Evolutionary conservation across 2,329 filamentous ascomycete genomes (phyloP).

Genomic region (Epichloe typhina): DNA sequence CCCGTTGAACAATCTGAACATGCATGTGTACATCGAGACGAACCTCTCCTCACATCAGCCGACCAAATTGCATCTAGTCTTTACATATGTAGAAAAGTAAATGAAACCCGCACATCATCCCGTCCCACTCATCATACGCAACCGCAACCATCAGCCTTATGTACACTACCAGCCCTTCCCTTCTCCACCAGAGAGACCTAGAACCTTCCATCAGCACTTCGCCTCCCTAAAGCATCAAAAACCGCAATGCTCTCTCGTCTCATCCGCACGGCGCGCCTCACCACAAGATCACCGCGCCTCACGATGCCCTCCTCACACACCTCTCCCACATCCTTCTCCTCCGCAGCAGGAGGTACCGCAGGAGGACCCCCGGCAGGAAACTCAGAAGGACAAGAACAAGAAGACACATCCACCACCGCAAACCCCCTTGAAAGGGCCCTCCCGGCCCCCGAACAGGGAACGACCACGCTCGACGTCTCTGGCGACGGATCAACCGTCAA

Average conservation of each 20-base stretch:
- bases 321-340: neutral
- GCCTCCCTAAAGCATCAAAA: neutral
- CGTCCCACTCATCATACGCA: neutral
- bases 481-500: constrained; percentile 29
- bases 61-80: neutral
- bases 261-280: neutral
- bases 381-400: neutral
- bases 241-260: neutral
- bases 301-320: neutral
- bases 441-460: constrained; percentile 10
- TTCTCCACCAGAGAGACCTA: neutral
- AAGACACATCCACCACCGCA: constrained; percentile 1
- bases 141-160: neutral
- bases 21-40: neutral
- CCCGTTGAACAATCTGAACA: no score
- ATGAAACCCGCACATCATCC: no score
- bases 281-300: neutral
- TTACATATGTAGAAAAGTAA: no score
- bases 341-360: neutral
- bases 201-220: neutral
- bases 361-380: neutral
- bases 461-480: constrained; percentile 20
- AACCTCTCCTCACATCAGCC: neutral
- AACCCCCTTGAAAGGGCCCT: constrained; percentile 10
- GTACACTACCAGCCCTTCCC: neutral